Base-by-base conservation (phyloP, 495 filamentous ascomycete genomes). In the Aspergillus sclerotioniger region DNA sequence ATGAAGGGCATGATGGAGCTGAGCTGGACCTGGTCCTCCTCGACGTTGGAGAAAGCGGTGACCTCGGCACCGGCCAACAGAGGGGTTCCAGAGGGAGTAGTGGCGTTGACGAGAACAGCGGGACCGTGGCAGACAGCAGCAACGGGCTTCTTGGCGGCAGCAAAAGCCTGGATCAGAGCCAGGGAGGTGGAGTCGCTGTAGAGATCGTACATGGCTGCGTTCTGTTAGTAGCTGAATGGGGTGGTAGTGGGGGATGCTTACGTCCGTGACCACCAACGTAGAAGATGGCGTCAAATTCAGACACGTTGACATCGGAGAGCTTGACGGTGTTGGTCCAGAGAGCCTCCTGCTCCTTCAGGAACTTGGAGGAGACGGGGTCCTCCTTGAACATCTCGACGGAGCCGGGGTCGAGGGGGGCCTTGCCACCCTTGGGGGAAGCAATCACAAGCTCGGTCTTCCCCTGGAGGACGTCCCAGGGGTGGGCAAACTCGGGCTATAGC, bases 231-330 rank as follows among this genome's bases (percentile, higher is more conserved):
- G 2, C 33, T 9, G 1, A 17, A 35, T 37, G 25, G 54, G 54
- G 1, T n/a, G 2, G 15, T 12, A 9, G 28, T 33, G 21, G 25
- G 21, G 46, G 12, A 21, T 21, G 35, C 82, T 53, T 70, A 85
- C 83, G 88, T 15, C 89, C 89, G 70, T 91, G 85, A 20, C 89
- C 89, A 62, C 89, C 89, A 12, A 89, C 86, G 69, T 81, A 89
- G 68, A 86, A 90, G 45, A 91, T 71, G 37, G 84, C 87, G 54
- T 83, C 87, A 65, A 84, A 91, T 43, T 89, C 84, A 45, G 58
- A 66, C 0, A 79, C 79, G 25, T 75, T 74, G 0, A 87, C 76
- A 3, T 74, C 64, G 0, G 70, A 60, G 1, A 90, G 65, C 56
- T 79, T 78, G 2, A 75, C 59, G 0, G 87, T 90, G 33, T 85